Evolutionary conservation across 495 filamentous ascomycete genomes (phyloP).

Genomic region (Opeltia flavorubescens): DNA sequence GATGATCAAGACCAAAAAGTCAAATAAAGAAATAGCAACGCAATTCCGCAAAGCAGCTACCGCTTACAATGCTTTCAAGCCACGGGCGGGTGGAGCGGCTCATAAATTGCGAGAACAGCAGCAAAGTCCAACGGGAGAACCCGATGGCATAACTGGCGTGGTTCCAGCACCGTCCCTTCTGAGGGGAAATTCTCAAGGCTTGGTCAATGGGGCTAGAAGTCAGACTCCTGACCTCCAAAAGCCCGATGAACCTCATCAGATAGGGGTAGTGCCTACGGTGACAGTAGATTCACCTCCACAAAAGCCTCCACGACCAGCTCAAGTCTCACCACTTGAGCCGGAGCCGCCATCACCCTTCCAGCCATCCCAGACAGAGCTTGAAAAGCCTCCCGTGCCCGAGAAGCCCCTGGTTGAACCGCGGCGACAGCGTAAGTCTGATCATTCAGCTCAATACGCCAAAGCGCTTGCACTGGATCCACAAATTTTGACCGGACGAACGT

Average conservation of each 20-base stretch:
- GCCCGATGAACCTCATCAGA: conserved; percentile 2
- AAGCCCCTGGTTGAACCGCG: conserved; percentile 30
- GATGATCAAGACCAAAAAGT: conserved; percentile 73
- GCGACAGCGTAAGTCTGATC: conserved; percentile 52
- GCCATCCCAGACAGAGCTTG: conserved; percentile 15
- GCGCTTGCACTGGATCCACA: conserved; percentile 58
- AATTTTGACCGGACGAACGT: conserved; percentile 51
- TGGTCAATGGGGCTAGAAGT: background rate
- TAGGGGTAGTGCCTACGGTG: conserved; percentile 14
- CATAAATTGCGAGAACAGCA: conserved; percentile 51
- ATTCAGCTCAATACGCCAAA: conserved; percentile 66
- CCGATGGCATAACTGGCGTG: conserved; percentile 79
- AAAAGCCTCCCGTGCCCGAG: conserved; percentile 1
- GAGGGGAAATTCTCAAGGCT: conserved; percentile 1
- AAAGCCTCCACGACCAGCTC: conserved; percentile 7
- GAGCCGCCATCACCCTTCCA: conserved; percentile 11
- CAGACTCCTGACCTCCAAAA: conserved; percentile 7
- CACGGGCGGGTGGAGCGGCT: conserved; percentile 65
- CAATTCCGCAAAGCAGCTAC: conserved; percentile 74
- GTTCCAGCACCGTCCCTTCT: conserved; percentile 57
- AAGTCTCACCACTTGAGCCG: conserved; percentile 3
- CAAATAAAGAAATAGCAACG: conserved; percentile 54
- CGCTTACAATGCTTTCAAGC: conserved; percentile 72
- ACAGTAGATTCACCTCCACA: conserved; percentile 14
- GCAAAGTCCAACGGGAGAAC: conserved; percentile 41